Evolutionary conservation across 345 rosid species (phyloP).

Genomic region (Raphanus raphanistrum): DNA sequence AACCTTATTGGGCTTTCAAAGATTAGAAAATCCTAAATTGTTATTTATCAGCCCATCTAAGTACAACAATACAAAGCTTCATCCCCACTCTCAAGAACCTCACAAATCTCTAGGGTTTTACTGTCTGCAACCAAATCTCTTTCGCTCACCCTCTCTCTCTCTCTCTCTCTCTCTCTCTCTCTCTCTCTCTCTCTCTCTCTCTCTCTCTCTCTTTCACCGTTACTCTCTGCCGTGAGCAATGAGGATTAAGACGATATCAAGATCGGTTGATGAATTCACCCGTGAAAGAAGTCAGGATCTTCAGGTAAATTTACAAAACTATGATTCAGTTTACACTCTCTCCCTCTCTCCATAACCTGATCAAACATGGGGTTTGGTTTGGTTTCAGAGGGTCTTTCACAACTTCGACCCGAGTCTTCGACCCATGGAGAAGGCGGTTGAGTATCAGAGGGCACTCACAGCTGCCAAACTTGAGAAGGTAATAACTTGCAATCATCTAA

Average conservation of each 20-base stretch:
- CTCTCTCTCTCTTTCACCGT: not conserved
- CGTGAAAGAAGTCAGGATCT: conserved; percentile 96
- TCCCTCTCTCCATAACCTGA: not conserved
- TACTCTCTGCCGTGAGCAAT: conserved; percentile 31
- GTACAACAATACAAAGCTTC: not conserved
- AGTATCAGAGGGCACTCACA: conserved; percentile 80
- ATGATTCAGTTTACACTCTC: not conserved
- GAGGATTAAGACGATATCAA: conserved; percentile 86
- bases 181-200: not conserved
- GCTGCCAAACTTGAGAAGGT: conserved; percentile 98
- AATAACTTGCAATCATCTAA: not conserved
- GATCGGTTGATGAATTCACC: conserved; percentile 85
- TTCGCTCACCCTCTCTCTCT: not conserved
- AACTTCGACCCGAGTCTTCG: conserved; percentile 84
- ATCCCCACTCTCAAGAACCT: not conserved
- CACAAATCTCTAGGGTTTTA: not conserved
- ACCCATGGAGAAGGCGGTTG: conserved; percentile 80
- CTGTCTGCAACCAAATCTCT: not conserved
- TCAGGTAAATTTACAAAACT: conserved; percentile 47
- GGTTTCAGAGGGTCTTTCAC: conserved; percentile 74
- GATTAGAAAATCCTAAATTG: too few species aligned
- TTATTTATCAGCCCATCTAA: too few species aligned
- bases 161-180: not conserved
- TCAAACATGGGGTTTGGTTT: not conserved
- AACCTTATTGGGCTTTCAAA: too few species aligned